Conservation (phyloP, 2,329 filamentous ascomycete species). For the Eutypa lata region DNA sequence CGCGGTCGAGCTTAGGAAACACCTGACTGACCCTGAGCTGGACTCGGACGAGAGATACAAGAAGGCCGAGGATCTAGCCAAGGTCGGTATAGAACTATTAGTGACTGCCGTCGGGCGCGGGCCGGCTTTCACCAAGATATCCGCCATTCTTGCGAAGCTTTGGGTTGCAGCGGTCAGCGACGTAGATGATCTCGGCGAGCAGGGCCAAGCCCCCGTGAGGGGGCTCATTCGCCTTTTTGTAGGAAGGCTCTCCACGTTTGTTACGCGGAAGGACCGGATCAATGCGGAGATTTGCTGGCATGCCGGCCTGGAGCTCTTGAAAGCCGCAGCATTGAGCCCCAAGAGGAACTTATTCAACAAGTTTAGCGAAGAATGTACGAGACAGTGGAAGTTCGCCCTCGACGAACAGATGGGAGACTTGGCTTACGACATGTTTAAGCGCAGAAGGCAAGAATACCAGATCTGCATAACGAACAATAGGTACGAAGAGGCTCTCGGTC, state of each 20-base stretch:
- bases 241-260: neutral
- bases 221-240: neutral
- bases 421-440: neutral
- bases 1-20: neutral
- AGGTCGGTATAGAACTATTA: neutral
- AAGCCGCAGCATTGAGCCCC: neutral
- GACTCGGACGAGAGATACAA: neutral
- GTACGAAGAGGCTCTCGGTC: neutral
- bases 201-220: neutral
- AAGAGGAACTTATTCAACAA: neutral
- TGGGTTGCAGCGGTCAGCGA: neutral
- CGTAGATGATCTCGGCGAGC: neutral
- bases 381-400: neutral
- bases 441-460: neutral
- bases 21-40: neutral
- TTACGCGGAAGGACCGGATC: neutral
- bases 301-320: neutral
- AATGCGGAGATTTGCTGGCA: neutral
- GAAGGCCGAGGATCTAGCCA: neutral
- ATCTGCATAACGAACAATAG: neutral
- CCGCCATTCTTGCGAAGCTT: too few relatives aligned
- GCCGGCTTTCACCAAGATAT: neutral
- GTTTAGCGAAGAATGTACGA: neutral
- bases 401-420: neutral
- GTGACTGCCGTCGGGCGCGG: neutral